phyloP scores from a whole-genome alignment of 1,139 yeast genomes.

The Geotrichum carabidarum region DNA sequence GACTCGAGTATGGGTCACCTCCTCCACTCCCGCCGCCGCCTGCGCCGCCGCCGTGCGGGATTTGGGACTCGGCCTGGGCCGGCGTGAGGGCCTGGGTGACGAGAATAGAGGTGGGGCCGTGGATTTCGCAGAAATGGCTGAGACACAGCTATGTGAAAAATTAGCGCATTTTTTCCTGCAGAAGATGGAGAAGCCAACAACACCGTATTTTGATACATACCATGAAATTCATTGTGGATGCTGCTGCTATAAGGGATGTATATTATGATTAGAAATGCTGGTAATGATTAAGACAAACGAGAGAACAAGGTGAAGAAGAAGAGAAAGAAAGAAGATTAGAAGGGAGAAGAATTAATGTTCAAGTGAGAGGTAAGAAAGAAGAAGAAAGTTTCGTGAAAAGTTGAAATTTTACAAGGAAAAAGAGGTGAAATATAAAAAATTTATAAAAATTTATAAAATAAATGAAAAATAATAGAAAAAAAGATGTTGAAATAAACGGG shows the following conservation, averaged over 20 bases:
- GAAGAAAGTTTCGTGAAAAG: background rate
- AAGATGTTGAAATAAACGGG: too few relatives aligned
- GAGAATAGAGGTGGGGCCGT: slow-evolving; percentile 73
- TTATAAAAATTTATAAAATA: too few relatives aligned
- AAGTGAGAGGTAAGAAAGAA: background rate
- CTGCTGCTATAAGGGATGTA: background rate
- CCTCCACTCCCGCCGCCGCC: slow-evolving; percentile 19
- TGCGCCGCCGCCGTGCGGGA: slow-evolving; percentile 18
- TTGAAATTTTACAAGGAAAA: background rate
- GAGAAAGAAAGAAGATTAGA: background rate
- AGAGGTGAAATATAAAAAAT: too few relatives aligned
- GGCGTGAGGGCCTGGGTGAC: slow-evolving; percentile 56
- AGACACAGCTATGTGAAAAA: slow-evolving; percentile 45
- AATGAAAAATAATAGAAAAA: too few relatives aligned
- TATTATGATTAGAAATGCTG: too few relatives aligned
- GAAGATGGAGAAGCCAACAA: too few relatives aligned
- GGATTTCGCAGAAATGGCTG: slow-evolving; percentile 82
- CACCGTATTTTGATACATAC: background rate
- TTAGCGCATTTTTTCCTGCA: background rate
- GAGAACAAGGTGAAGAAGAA: background rate
- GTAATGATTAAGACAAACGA: background rate
- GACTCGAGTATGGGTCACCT: background rate
- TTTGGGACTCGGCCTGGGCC: slow-evolving; percentile 23
- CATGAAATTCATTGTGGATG: slow-evolving; percentile 8
- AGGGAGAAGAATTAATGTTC: too few relatives aligned